Evolutionary conservation across 345 rosid genomes (phyloP).

Genomic region (Corymbia maculata): DNA sequence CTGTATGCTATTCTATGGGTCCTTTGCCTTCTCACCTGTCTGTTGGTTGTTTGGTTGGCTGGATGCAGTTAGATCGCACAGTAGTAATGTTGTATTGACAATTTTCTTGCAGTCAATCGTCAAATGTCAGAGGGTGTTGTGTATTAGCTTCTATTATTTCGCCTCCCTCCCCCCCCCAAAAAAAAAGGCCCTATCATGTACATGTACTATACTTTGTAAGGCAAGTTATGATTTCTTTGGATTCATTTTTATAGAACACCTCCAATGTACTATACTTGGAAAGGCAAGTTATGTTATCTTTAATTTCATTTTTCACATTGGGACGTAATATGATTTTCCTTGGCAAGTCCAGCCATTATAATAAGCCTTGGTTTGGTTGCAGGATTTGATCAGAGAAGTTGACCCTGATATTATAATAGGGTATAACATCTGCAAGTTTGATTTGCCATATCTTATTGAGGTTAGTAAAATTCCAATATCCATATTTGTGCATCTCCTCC

Average conservation of each 20-base stretch:
- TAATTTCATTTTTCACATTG: neutral
- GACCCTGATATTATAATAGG: constrained; percentile 99
- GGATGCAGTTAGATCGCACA: neutral
- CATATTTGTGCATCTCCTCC: neutral
- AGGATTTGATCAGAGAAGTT: constrained; percentile 81
- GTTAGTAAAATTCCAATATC: constrained; percentile 24
- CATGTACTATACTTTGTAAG: neutral
- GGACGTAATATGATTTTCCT: neutral
- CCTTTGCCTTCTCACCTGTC: neutral
- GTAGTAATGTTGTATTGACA: neutral
- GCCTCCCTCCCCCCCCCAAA: neutral
- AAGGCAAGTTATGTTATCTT: neutral
- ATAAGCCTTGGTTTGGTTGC: constrained; percentile 17
- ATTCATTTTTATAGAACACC: neutral
- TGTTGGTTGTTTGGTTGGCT: neutral
- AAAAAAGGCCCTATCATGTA: neutral
- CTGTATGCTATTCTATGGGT: neutral
- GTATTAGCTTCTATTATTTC: neutral
- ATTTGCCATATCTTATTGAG: constrained; percentile 96
- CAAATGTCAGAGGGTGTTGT: neutral
- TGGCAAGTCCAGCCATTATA: neutral
- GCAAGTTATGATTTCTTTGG: neutral
- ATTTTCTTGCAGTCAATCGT: neutral
- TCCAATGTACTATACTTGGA: neutral
- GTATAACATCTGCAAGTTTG: constrained; percentile 96